Conservation (phyloP, 208 protist genomes). For the Acanthamoeba castellanii region DNA sequence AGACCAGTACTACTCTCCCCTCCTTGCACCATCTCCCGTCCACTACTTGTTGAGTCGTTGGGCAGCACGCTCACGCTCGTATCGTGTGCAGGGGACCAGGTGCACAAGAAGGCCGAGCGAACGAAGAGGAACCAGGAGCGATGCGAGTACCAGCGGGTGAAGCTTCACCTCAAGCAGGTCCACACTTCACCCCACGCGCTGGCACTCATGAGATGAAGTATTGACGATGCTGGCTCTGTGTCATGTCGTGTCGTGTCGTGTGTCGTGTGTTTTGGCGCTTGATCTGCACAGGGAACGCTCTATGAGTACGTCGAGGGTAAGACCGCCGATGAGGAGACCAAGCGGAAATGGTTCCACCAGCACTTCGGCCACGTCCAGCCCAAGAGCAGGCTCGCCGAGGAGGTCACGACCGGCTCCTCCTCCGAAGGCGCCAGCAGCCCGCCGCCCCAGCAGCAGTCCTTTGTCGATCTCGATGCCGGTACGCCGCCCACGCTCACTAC, state of each 20-base stretch:
- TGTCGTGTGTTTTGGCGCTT: neutral
- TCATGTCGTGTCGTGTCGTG: neutral
- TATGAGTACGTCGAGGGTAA: slow-evolving; percentile 54
- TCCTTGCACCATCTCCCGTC: neutral
- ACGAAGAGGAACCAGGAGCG: slow-evolving; percentile 35
- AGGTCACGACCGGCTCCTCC: neutral
- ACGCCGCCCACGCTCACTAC: neutral
- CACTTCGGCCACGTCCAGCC: slow-evolving; percentile 14
- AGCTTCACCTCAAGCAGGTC: slow-evolving; percentile 49
- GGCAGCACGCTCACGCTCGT: neutral
- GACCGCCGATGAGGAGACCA: slow-evolving; percentile 36
- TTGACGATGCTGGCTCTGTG: neutral
- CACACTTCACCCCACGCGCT: neutral
- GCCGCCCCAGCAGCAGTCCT: neutral
- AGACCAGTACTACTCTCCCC: slow-evolving; percentile 1
- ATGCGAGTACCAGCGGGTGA: slow-evolving; percentile 43
- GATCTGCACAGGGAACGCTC: slow-evolving; percentile 1
- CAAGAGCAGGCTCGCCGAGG: slow-evolving; percentile 39
- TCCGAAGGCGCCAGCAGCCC: neutral
- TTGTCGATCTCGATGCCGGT: slow-evolving; percentile 52
- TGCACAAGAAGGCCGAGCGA: slow-evolving; percentile 36
- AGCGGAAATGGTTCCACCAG: slow-evolving; percentile 56
- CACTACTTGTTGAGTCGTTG: neutral
- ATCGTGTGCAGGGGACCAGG: slow-evolving; percentile 18
- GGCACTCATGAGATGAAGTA: neutral